Evolutionary conservation across 1,284 basidiomycete genomes (phyloP).

Genomic region (Trichosporon asahii): DNA sequence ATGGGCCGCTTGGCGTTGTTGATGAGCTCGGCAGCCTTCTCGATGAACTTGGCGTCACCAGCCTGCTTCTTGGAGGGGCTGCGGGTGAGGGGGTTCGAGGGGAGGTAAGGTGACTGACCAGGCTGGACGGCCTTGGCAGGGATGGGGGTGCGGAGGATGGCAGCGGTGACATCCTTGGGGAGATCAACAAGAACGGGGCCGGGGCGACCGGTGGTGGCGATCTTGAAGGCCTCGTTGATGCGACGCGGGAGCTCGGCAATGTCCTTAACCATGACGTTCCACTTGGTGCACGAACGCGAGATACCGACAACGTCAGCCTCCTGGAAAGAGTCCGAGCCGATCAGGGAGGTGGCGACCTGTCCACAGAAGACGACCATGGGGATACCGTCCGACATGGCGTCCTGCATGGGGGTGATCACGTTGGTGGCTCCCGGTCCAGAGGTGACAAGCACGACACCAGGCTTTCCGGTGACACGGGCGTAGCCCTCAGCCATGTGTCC

Average conservation of each 20-base stretch:
- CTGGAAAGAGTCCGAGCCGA: conserved; percentile 97
- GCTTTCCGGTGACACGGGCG: conserved; percentile 94
- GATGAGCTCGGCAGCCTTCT: conserved; percentile 83
- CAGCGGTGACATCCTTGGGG: conserved; percentile 95
- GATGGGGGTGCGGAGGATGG: conserved; percentile 78
- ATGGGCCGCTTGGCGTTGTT: conserved; percentile 86
- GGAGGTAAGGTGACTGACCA: conserved; percentile 71
- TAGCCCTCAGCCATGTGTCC: conserved; percentile 99
- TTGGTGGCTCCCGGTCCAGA: conserved; percentile 98
- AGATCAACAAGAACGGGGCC: conserved; percentile 97
- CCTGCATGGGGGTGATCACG: conserved; percentile 96
- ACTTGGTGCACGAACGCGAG: conserved; percentile 94
- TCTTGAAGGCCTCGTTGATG: conserved; percentile 99
- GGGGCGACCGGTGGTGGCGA: conserved; percentile 92
- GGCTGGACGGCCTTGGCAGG: conserved; percentile 86
- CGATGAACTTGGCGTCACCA: conserved; percentile 66
- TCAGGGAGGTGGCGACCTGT: conserved; percentile 96
- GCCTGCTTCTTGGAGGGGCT: conserved; percentile 61
- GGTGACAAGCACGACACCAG: conserved; percentile 95
- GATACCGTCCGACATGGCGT: conserved; percentile 90
- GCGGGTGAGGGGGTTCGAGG: conserved; percentile 59
- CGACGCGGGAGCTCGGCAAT: conserved; percentile 88
- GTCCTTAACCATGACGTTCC: conserved; percentile 99
- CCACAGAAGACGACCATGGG: conserved; percentile 95
- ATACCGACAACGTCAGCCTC: conserved; percentile 97